Evolutionary conservation across 345 rosid species (phyloP).

Genomic region (rapeseed (Brassica napus)): Da-Ae NC_063445.1:1867501-1868000

Average conservation of each 20-base stretch:
- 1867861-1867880: slow-evolving; percentile 22
- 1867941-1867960: slow-evolving; percentile 16
- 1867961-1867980: slow-evolving; percentile 31
- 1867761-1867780: slow-evolving; percentile 21
- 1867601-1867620: not conserved
- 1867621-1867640: not conserved
- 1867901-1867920: slow-evolving; percentile 19
- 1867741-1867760: not conserved
- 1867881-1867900: not conserved
- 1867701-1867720: not conserved
- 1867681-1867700: not conserved
- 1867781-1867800: not conserved
- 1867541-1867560: slow-evolving; percentile 11
- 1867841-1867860: slow-evolving; percentile 24
- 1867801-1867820: slow-evolving; percentile 13
- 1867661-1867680: not conserved
- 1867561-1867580: not conserved
- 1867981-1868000: slow-evolving; percentile 35
- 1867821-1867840: slow-evolving; percentile 32
- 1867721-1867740: not conserved
- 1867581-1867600: not conserved
- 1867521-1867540: slow-evolving; percentile 14
- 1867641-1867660: not conserved
- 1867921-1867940: slow-evolving; percentile 14
- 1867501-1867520: not conserved